Conservation (phyloP, 1,284 basidiomycete species). For the Boletus smithii region DNA sequence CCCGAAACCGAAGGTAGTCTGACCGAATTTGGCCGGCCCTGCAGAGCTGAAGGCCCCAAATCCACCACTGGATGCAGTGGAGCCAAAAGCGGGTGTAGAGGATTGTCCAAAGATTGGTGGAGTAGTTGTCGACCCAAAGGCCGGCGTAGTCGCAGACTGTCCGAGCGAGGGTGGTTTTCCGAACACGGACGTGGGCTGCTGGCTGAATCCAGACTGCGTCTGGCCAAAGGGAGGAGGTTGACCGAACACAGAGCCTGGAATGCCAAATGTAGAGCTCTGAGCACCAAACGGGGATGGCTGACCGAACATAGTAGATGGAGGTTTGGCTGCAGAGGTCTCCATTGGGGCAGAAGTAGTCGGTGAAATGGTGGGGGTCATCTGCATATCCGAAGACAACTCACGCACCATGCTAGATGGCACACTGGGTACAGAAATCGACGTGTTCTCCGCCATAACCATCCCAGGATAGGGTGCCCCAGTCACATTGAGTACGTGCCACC, state of each 20-base stretch:
- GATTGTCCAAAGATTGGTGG: conserved; percentile 21
- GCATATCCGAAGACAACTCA: conserved; percentile 33
- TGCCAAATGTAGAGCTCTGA: conserved; percentile 15
- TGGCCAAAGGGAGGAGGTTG: conserved; percentile 20
- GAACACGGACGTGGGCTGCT: conserved; percentile 21
- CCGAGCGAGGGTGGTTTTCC: conserved; percentile 32
- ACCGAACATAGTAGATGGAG: conserved; percentile 24
- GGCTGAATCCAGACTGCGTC: conserved; percentile 12
- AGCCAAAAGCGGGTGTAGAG: conserved; percentile 20
- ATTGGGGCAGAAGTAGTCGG: conserved; percentile 16
- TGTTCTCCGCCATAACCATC: conserved; percentile 39
- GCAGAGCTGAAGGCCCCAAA: conserved; percentile 35
- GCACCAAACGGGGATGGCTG: conserved; percentile 28
- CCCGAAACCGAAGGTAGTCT: conserved; percentile 28
- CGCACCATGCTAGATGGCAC: conserved; percentile 20
- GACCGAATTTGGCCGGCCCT: conserved; percentile 35
- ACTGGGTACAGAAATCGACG: conserved; percentile 2
- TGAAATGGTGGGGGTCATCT: conserved; percentile 23
- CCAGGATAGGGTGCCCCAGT: conserved; percentile 50
- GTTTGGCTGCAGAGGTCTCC: conserved; percentile 10
- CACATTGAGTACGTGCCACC: conserved; percentile 70
- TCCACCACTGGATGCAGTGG: conserved; percentile 21
- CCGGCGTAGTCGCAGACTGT: conserved; percentile 17
- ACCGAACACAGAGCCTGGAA: conserved; percentile 14
- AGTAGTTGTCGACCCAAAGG: conserved; percentile 17